Evolutionary conservation across 176 grass and related monocot species (phyloP).

Genomic region (Dactylis glomerata): DNA sequence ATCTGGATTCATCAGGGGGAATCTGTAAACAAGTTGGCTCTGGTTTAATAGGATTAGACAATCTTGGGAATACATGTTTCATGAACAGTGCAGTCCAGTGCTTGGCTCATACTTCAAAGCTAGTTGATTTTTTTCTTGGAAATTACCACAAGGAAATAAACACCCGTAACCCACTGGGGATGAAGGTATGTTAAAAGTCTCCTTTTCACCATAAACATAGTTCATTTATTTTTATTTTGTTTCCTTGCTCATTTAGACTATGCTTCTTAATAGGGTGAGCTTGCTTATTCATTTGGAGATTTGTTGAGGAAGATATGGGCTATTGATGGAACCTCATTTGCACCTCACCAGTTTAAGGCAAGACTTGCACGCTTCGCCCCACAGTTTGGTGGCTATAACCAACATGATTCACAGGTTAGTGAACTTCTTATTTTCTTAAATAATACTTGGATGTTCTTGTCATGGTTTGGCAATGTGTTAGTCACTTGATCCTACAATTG

Average conservation of each 20-base stretch:
- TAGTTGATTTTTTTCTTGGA: constrained; percentile 86
- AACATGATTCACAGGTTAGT: constrained; percentile 97
- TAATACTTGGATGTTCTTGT: not conserved
- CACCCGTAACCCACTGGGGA: constrained; percentile 61
- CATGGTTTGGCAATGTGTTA: not conserved
- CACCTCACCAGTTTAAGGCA: constrained; percentile 71
- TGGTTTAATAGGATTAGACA: constrained; percentile 83
- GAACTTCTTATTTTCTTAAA: not conserved
- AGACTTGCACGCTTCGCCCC: constrained; percentile 84
- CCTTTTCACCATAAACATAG: constrained; percentile 16
- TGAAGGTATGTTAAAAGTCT: constrained; percentile 55
- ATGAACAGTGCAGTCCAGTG: constrained; percentile 99
- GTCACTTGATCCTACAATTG: constrained; percentile 19
- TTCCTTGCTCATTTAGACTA: constrained; percentile 7
- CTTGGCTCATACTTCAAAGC: constrained; percentile 83
- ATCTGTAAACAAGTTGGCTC: constrained; percentile 56
- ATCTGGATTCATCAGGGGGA: constrained; percentile 51
- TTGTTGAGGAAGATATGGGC: constrained; percentile 85
- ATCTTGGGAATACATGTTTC: constrained; percentile 97
- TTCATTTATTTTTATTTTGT: constrained; percentile 14
- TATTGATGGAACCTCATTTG: constrained; percentile 64
- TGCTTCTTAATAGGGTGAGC: constrained; percentile 66
- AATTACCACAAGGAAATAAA: constrained; percentile 90
- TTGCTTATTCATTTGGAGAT: constrained; percentile 90
- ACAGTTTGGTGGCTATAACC: constrained; percentile 91